Evolutionary conservation across 2,329 filamentous ascomycete genomes (phyloP), one percentile per base, ranked within the genome.

Genomic region (Botryotinia globosa): DNA sequence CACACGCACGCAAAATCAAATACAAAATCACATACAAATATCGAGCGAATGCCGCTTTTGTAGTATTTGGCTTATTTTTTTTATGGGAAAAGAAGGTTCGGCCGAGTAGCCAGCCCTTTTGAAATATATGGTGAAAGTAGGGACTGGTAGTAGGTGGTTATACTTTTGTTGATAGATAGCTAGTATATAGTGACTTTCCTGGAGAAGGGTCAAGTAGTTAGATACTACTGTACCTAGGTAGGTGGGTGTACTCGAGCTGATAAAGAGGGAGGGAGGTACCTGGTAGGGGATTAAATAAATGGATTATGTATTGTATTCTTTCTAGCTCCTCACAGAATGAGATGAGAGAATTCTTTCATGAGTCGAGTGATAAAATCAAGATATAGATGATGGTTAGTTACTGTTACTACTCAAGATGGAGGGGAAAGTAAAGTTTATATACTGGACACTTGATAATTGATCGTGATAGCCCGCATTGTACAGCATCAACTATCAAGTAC

Each of bases 371-470:
- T 14, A 16, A 16, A 14, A 45, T 44, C 39, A 22, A 63, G 37
- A 63, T 63, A 63, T 63, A 42, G 32, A 66, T 34, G 64, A 66
- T 54, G 32, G 44, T 66, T 66, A n/a, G n/a, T n/a, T n/a, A n/a
- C n/a, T n/a, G n/a, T n/a, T n/a, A n/a, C n/a, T n/a, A 66, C 64
- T 66, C 44, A 66, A 66, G 64, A 39, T 16, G 51, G 64, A 54
- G 64, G 32, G 64, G 61, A 45, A 32, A 44, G n/a, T 45, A 45
- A 64, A 39, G 39, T 64, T 64, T 44, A 64, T 64, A 45, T 64
- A 45, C n/a, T n/a, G n/a, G n/a, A n/a, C 61, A 29, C 61, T 62
- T 18, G 34, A 61, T 25, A 61, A 20, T 61, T 6, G 58, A 62
- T 42, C 18, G 34, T 12, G 58, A 62, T n/a, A 20, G 34, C n/a